phyloP scores from a whole-genome alignment of 1,139 yeast genomes.

The Taphrina confusa region DNA sequence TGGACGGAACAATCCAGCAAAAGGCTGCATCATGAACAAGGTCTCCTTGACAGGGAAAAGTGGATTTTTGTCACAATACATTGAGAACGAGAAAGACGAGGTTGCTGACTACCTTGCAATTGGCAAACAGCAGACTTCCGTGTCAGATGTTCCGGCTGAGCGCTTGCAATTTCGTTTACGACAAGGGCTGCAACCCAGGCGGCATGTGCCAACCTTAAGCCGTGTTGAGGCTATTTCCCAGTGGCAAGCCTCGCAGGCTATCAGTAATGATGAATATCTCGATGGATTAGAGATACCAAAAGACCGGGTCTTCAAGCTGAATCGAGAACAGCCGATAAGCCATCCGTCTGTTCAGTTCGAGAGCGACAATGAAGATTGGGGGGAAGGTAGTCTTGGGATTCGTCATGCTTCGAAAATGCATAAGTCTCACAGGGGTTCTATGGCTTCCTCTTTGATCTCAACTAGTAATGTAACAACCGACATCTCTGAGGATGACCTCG shows the following conservation, averaged over 20 bases:
- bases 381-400: slow-evolving; percentile 28
- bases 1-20: too few species aligned
- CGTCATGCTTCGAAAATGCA: slow-evolving; percentile 12
- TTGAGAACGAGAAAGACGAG: background rate
- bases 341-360: slow-evolving; percentile 5
- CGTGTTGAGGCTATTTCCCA: slow-evolving; percentile 9
- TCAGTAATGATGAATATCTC: slow-evolving; percentile 1
- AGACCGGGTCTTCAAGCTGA: background rate
- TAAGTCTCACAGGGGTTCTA: slow-evolving; percentile 18
- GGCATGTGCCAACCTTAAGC: slow-evolving; percentile 10
- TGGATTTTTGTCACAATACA: background rate
- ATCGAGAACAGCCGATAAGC: background rate
- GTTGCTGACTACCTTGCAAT: background rate
- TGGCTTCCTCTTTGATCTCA: slow-evolving; percentile 31
- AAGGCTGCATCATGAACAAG: too few species aligned
- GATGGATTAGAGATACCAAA: slow-evolving; percentile 3
- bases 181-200: slow-evolving; percentile 10
- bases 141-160: too few species aligned
- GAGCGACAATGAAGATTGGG: slow-evolving; percentile 35
- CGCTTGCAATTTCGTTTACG: background rate
- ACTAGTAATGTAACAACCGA: slow-evolving; percentile 37
- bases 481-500: slow-evolving; percentile 38
- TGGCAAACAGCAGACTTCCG: background rate
- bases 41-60: too few species aligned
- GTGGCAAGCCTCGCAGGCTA: slow-evolving; percentile 14